Evolutionary conservation across 805 yeast species (phyloP), one percentile per base, ranked within the genome.

Genomic region (Cyberlindnera veronae): DNA sequence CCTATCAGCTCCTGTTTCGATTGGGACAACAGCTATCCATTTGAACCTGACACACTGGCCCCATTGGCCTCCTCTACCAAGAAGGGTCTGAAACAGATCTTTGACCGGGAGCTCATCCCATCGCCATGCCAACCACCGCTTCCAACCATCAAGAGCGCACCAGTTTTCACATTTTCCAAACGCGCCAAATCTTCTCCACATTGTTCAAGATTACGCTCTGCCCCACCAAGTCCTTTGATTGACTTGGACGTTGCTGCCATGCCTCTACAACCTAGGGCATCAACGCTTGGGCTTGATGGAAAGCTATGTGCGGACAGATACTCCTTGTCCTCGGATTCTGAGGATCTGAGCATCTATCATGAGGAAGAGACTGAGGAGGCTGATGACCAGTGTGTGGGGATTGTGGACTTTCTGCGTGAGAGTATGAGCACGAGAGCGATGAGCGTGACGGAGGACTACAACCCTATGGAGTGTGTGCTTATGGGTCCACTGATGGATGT

Each of bases 361-460:
- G 8, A 23, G 30, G 21, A 18, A 2, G 35, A 20, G 16, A 17
- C 13, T 23, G 37, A 34, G 5, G 39, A 26, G 15, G 42, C 34
- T 1, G 24, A 19, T 9, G 41, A 32, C 8, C 8, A 28, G 15
- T 44, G 44, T 19, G 34, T 54, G n/a, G 35, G 40, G 27, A 19
- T 54, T 22, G 24, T 51, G 11, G 50, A 53, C 22, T 53, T 54
- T 27, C 35, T 54, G 9, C 42, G 50, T 22, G 59, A 54, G 36
- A 48, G 54, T 20, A 15, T 33, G 2, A 49, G 48, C 16, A 42
- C 46, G 0, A 24, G 41, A 10, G 43, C 49, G 6, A 44, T 46
- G 53, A 30, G 41, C 12, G 30, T 40, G 5, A 8, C 39, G 14
- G 43, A 39, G 14, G 45, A 22, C 8, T 49, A 45, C 29, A 34